A percentile compares a stretch with the other conserved stretches of the same genome.
phyloP scores from a whole-genome alignment of 176 grass and related monocot genomes.

The barley (Hordeum vulgare) region MorexV3_pseudomolecules_assembly NC_058520.1:143469542-143470041 shows the following conservation, averaged over 20 bases:
- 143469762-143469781: conserved; percentile 36
- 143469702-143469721: background rate
- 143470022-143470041: too few relatives aligned
- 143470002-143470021: conserved; percentile 25
- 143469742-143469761: background rate
- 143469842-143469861: conserved; percentile 54
- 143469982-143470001: conserved; percentile 16
- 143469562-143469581: conserved; percentile 26
- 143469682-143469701: background rate
- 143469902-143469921: conserved; percentile 47
- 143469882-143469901: conserved; percentile 47
- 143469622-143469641: background rate
- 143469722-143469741: background rate
- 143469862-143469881: conserved; percentile 68
- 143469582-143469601: conserved; percentile 23
- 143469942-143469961: conserved; percentile 50
- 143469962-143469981: conserved; percentile 36
- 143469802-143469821: conserved; percentile 39
- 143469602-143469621: background rate
- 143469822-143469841: conserved; percentile 70
- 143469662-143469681: background rate
- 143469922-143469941: conserved; percentile 65
- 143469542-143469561: conserved; percentile 34
- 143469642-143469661: background rate
- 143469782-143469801: conserved; percentile 22